phyloP scores from a whole-genome alignment of 257 asterid genomes.

The Solanum appendiculatum region DNA sequence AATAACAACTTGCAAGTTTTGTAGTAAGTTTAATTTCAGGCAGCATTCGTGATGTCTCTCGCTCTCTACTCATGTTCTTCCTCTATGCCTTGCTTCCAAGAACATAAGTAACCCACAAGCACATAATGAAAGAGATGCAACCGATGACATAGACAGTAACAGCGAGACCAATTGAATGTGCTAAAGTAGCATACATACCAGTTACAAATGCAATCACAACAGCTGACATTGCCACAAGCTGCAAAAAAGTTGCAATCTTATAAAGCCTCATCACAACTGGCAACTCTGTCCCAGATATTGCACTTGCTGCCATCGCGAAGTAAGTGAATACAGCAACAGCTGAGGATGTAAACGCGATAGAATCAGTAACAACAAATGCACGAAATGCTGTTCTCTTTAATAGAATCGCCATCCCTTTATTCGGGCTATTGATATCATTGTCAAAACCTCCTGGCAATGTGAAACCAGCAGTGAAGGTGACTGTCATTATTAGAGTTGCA shows the following conservation, averaged over 20 bases:
- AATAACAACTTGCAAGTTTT: not conserved
- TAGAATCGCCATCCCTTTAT: not conserved
- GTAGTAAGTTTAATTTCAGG: not conserved
- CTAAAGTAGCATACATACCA: slow-evolving; percentile 5
- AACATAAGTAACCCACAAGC: not conserved
- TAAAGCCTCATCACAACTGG: not conserved
- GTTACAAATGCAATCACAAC: slow-evolving; percentile 6
- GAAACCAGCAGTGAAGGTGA: slow-evolving; percentile 12
- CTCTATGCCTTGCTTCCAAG: not conserved
- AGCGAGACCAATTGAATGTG: not conserved
- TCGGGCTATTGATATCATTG: not conserved
- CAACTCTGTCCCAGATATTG: not conserved
- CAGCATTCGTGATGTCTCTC: not conserved
- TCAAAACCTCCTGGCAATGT: slow-evolving; percentile 15
- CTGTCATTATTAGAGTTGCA: not conserved
- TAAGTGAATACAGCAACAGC: not conserved
- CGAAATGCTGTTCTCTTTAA: not conserved
- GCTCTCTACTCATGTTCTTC: not conserved
- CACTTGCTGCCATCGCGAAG: not conserved
- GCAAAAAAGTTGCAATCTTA: not conserved
- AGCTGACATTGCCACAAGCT: slow-evolving; percentile 7
- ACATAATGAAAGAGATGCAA: not conserved
- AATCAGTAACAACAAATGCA: not conserved
- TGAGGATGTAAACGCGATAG: not conserved
- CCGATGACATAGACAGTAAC: not conserved